These are phyloP conservation scores for Erodium trifolium DNA, from an alignment of 441 rosid species.

Conservation along the genomic window DNA sequence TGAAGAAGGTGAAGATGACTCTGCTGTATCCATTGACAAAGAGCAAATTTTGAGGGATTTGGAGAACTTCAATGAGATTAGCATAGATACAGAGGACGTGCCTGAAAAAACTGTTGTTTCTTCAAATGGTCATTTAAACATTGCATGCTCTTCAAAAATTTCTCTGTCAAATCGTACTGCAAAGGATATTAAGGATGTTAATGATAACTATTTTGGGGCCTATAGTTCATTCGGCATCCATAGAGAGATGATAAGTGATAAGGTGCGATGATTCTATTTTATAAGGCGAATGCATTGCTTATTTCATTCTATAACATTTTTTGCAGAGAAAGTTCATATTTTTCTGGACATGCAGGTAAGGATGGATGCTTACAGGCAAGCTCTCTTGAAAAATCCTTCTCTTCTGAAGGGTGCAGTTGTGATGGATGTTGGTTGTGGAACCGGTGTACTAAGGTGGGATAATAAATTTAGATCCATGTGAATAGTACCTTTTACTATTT, in stretches of 20 bases:
- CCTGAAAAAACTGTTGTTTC: constrained; percentile 25
- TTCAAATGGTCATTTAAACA: constrained; percentile 25
- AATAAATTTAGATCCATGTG: not conserved
- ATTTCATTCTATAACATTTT: constrained; percentile 10
- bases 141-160: constrained; percentile 25
- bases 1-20: constrained; percentile 56
- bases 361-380: constrained; percentile 72
- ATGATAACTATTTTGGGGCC: constrained; percentile 75
- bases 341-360: constrained; percentile 45
- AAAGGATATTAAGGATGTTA: constrained; percentile 48
- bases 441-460: constrained; percentile 75
- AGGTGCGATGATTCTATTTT: constrained; percentile 34
- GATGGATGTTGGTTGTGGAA: constrained; percentile 98
- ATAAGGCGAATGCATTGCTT: constrained; percentile 7
- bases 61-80: constrained; percentile 33
- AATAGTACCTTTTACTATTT: not conserved
- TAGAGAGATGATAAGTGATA: constrained; percentile 83
- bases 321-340: constrained; percentile 10
- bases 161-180: constrained; percentile 29
- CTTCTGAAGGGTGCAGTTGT: constrained; percentile 64
- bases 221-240: constrained; percentile 87
- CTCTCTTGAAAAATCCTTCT: constrained; percentile 69
- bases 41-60: constrained; percentile 43
- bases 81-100: constrained; percentile 29
- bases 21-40: constrained; percentile 30